A percentile compares a stretch with the other conserved stretches of the same genome.
phyloP scores from a whole-genome alignment of 2,329 filamentous ascomycete genomes.

The Colletotrichum neosansevieriae region DNA sequence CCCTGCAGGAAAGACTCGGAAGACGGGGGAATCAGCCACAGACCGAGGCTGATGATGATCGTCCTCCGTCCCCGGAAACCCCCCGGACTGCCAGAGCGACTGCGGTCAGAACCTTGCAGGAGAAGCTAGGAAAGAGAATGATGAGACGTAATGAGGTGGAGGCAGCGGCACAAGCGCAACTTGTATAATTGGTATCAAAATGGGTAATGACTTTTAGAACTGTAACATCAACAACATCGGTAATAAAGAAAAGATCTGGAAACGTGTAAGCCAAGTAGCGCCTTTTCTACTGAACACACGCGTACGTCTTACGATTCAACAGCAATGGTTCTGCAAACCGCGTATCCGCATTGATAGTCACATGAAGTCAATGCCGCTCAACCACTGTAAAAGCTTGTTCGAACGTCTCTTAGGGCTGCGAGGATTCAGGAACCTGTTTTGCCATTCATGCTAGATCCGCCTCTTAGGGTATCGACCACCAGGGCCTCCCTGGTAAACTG shows the following conservation, averaged over 20 bases:
- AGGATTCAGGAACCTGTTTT: too few relatives aligned
- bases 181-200: background rate
- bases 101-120: constrained; percentile 21
- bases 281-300: too few relatives aligned
- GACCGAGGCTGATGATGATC: background rate
- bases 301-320: too few relatives aligned
- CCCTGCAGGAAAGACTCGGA: constrained; percentile 24
- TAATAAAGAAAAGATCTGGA: background rate
- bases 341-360: too few relatives aligned
- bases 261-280: too few relatives aligned
- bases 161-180: background rate
- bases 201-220: background rate
- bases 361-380: too few relatives aligned
- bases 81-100: constrained; percentile 7
- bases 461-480: background rate
- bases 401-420: too few relatives aligned
- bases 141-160: constrained; percentile 5
- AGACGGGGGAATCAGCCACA: constrained; percentile 16
- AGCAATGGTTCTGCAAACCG: too few relatives aligned
- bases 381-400: too few relatives aligned
- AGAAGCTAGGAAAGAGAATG: constrained; percentile 28
- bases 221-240: background rate
- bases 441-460: background rate
- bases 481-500: background rate
- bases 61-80: constrained; percentile 1